Base-by-base conservation (phyloP, 345 rosid species). In the Punica granatum region DNA sequence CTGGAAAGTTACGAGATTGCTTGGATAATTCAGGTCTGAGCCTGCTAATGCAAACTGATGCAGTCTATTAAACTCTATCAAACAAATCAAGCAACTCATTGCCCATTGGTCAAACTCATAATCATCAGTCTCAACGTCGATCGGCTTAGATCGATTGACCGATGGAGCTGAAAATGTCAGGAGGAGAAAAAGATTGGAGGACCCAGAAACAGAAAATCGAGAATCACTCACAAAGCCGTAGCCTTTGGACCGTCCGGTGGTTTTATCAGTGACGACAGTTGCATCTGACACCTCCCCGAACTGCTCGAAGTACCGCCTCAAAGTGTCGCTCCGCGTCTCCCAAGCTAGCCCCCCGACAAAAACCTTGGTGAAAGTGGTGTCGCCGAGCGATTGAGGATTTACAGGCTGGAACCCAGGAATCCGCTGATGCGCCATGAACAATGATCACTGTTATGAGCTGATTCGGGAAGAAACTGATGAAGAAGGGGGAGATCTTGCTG, bases 241-340 rank as follows among this genome's bases (percentile, higher is more conserved):
- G 81, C 99, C 99, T 83, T 88, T 94, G 76, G 99, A 94, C 66
- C 99, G 91, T 70, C 88, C 96, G 23, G 93, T 88, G 78, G 87
- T 89, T 86, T 94, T 94, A 71, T 94, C 99, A 53, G 88, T 74
- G 74, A 94, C 89, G 36, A 94, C 99, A n/a, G 89, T 95, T 0
- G 98, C 99, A 76, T 94, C 99, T 3, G 88, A 82, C 80, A 94
- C 92, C 3, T 91, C 96, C 21, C 99, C 99, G 48, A 81, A 91
- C 64, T 79, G 96, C 69, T 91, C 88, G 66, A 94, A 94, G 78
- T 89, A 79, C 16, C 86, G 89, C 65, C 87, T 85, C 85, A 94
- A 80, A 66, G 96, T 85, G 39, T 89, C 96, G 66, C 90, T 90
- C 70, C 84, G 91, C 64, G 97, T 90, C 76, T 91, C 96, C 97